Base-by-base conservation (phyloP, 2,329 filamentous ascomycete species). In the Lasiodiplodia sp. region DNA sequence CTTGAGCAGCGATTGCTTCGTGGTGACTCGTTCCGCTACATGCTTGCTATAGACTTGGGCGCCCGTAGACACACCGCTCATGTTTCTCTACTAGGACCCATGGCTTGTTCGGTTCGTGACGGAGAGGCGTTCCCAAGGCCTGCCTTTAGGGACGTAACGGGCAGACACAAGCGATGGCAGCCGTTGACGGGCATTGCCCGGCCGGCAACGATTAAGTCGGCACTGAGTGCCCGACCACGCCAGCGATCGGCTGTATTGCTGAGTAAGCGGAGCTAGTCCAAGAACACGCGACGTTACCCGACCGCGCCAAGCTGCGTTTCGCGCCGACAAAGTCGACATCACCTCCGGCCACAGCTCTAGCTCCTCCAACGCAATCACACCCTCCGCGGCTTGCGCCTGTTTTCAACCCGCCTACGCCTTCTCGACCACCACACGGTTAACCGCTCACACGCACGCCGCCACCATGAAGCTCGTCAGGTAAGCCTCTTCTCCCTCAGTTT, bases 381-480 rank as follows among this genome's bases (percentile, higher is more conserved):
- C 8, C 40, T 28, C 28, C 10, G 7, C 47, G 37, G 25, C 53
- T 8, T 37, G n/a, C 18, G 51, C 37, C 51, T 52, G n/a, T 4
- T 31, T 12, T 52, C 34, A 47, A 25, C 16, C 10, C 21, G 21
- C 37, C 44, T 21, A 37, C 49, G 16, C 38, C 23, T 25, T 18
- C 49, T 23, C 49, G 16, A 21, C 16, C 51, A 56, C 34, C 14
- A 8, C 34, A 16, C 55, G 10, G 21, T 10, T 8, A 11, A 12
- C 51, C n/a, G 25, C 34, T n/a, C 40, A 58, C n/a, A 28, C 11
- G 2, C 23, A 28, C 34, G 16, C n/a, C 69, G 74, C 74, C 86
- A 93, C 82, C 72, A 97, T 97, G 94, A 97, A 97, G 92, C 92
- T 97, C 86, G 94, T 97, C 82, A 92, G 94, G 94, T 97, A 89